Evolutionary conservation across 1,139 yeast genomes (phyloP).

Genomic region (Candida buenavistaensis): DNA sequence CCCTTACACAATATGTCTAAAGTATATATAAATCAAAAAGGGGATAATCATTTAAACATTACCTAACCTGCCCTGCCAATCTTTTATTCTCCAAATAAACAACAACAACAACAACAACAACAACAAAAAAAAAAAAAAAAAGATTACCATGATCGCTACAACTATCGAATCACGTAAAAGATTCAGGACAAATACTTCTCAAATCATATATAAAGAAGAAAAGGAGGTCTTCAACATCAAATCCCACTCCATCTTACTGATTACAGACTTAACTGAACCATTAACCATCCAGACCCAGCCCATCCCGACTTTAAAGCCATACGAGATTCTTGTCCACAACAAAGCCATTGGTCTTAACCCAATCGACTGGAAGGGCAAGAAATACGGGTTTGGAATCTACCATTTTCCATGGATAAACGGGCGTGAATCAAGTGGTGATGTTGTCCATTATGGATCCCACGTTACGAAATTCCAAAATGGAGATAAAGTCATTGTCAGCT

Average conservation of each 20-base stretch:
- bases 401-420: slow-evolving; percentile 54
- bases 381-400: slow-evolving; percentile 46
- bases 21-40: too few species aligned
- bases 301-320: slow-evolving; percentile 20
- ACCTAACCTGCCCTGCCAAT: too few species aligned
- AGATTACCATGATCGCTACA: slow-evolving; percentile 3
- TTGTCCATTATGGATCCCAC: slow-evolving; percentile 31
- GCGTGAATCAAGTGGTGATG: slow-evolving; percentile 44
- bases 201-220: slow-evolving; percentile 4
- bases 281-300: slow-evolving; percentile 16
- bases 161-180: slow-evolving; percentile 11
- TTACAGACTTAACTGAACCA: slow-evolving; percentile 19
- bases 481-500: slow-evolving; percentile 40
- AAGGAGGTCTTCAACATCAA: slow-evolving; percentile 10
- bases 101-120: too few species aligned
- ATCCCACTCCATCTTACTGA: slow-evolving; percentile 15
- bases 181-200: slow-evolving; percentile 8
- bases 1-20: too few species aligned
- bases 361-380: slow-evolving; percentile 53
- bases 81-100: too few species aligned
- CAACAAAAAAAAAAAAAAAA: too few species aligned
- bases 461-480: slow-evolving; percentile 28
- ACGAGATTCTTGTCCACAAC: slow-evolving; percentile 41
- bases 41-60: too few species aligned
- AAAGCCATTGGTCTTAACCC: slow-evolving; percentile 47